Evolutionary conservation across 2,329 filamentous ascomycete species (phyloP), one percentile per base, ranked within the genome.

Genomic region (Nigrograna mackinnonii): DNA sequence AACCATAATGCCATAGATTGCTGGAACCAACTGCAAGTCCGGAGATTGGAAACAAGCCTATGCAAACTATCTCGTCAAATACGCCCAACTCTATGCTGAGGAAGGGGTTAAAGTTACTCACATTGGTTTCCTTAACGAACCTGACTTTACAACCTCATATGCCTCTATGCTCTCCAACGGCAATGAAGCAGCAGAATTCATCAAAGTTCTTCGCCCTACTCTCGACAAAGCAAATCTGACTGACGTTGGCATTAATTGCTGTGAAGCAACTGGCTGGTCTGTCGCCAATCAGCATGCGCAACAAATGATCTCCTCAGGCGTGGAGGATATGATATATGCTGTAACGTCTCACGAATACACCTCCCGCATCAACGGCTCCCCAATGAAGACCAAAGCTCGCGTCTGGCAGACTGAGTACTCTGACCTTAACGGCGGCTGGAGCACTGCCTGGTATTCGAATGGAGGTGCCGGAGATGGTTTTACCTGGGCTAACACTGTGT

Each of bases 401-500:
- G 72, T 75, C 34, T 82, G 79, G 79, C 68, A 79, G 46, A 78
- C 77, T 2, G 79, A 82, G 55, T 71, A 68, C 33, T 68, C 68
- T 0, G 73, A 79, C 50, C 61, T 79, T 22, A 70, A 74, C 39
- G 59, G 56, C 13, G 46, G 53, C 6, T 62, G 59, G 59, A 53
- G 50, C 44, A 70, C 74, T 3, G 63, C 68, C 1, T 82, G 76
- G 74, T 79, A 77, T 54, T 45, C 52, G 1, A 67, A 55, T 45
- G 76, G 78, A 33, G 73, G 69, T 7, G 58, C 67, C 0, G 73
- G 73, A 26, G 79, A 82, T 47, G 79, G 79, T 5, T 66, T 78
- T 50, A 79, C 76, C 2, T 82, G 78, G 79, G 79, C 79, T 2
- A 75, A 76, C 50, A 75, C 77, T 49, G 73, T 82, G 33, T 75